Base-by-base conservation (phyloP, 148 eudicot genomes). In the Salicornia ramosissima region DNA sequence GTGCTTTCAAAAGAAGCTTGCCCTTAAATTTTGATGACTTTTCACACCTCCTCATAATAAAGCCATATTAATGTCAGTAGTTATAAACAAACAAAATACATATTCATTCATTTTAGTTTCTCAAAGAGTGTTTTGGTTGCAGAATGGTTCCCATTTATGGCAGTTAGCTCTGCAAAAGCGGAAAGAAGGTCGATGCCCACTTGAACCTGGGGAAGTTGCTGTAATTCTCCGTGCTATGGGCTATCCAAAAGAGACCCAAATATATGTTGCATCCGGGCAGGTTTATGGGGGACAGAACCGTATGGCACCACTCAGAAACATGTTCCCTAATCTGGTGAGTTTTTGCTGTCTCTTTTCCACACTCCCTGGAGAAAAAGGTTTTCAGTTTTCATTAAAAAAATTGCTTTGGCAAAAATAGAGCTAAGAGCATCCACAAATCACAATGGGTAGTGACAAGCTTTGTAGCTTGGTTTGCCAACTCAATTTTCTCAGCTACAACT, bases 131-230 rank as follows among this genome's bases (percentile, higher is more conserved):
- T 74, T 21, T 65, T 75, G 64, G 28, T 67, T 80, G 78, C 83
- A 94, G 99, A 90, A 94, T 74, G 99, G 99, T 59, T 94, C 97
- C 81, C 99, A 94, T 81, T 71, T 94, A 55, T 94, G 99, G 99
- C 78, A 95, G 64, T 78, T 88, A 71, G 96, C 97, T 64, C 85
- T 94, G 54, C 99, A 94, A 75, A 94, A 94, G 75, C 79, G 99
- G 72, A 94, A 94, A 86, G 99, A 94, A 79, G 99, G 99, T 42
- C 86, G 99, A n/a, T 94, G 99, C 47, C 99, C 99, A 49, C 97
- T 94, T 70, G 99, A 94, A 74, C 99, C 99, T 52, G 99, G 92
- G 65, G 99, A 94, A 77, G 99, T 94, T 72, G 99, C 99, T 16
- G 96, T 94, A 71, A 87, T 90, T 83, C 86, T 94, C 15, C 85